phyloP scores from a whole-genome alignment of 78 protist species.

The Mastigamoeba balamuthi region DNA sequence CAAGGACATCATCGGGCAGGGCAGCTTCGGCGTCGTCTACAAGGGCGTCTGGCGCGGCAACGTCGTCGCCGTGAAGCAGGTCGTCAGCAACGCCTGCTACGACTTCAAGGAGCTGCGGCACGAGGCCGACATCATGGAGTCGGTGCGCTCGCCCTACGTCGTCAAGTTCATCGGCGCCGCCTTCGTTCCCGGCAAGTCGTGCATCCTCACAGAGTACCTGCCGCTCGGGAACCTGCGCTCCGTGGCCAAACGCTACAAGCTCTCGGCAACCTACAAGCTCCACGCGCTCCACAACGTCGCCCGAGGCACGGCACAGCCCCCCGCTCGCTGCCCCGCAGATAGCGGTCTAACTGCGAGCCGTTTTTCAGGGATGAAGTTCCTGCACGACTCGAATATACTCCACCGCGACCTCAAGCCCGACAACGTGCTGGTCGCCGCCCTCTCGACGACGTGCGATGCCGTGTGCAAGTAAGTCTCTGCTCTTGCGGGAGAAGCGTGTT shows the following conservation, averaged over 20 bases:
- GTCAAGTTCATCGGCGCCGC: not conserved
- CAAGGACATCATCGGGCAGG: not conserved
- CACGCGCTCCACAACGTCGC: not conserved
- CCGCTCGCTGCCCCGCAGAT: not conserved
- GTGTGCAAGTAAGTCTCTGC: not conserved
- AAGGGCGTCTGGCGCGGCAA: not conserved
- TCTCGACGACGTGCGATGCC: not conserved
- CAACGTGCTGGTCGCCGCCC: not conserved
- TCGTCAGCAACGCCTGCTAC: not conserved
- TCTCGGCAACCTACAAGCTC: not conserved
- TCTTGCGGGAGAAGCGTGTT: not conserved
- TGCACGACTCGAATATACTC: not conserved
- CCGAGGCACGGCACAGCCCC: not conserved
- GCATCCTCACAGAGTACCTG: not conserved
- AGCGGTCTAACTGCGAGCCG: too few relatives aligned
- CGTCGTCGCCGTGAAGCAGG: not conserved
- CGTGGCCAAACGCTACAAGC: not conserved
- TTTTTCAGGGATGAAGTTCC: not conserved
- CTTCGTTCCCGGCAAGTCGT: not conserved
- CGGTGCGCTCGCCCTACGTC: not conserved
- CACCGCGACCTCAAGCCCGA: constrained; percentile 18
- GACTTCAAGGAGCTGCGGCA: not conserved
- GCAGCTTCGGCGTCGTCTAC: not conserved
- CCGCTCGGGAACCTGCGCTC: not conserved
- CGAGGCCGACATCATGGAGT: constrained; percentile 2